phyloP scores from a whole-genome alignment of 2,329 filamentous ascomycete genomes.

The Arthrobotrys pseudoclavata region DNA sequence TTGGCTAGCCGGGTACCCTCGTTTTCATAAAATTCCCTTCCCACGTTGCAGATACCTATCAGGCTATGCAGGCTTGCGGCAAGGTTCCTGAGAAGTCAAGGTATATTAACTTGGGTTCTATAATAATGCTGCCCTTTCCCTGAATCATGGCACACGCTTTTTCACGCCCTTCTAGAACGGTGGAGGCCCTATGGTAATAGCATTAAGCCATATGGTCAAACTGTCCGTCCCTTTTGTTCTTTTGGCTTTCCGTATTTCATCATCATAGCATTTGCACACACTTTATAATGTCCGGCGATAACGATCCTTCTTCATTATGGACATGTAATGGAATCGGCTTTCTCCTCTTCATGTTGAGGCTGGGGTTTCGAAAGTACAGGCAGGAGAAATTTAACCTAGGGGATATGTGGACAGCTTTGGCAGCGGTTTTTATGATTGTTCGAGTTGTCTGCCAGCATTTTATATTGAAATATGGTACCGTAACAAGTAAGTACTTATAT shows the following conservation, averaged over 20 bases:
- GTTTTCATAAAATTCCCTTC: conserved; percentile 25
- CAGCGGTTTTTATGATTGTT: conserved; percentile 44
- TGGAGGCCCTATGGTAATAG: too few species aligned
- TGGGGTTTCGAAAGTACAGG: conserved; percentile 45
- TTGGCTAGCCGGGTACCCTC: conserved; percentile 4
- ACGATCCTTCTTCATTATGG: conserved; percentile 40
- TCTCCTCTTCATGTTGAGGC: conserved; percentile 10
- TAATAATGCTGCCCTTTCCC: conserved; percentile 32
- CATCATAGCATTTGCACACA: background rate
- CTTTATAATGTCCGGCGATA: conserved; percentile 35
- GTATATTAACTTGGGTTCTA: conserved; percentile 26
- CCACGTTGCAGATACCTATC: conserved; percentile 33
- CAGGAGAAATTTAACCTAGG: conserved; percentile 43
- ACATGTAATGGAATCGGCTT: conserved; percentile 38
- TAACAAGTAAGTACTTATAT: conserved; percentile 34
- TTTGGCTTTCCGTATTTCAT: conserved; percentile 3
- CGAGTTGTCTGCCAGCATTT: conserved; percentile 44
- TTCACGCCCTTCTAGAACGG: background rate
- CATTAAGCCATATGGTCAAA: too few species aligned
- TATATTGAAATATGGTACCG: conserved; percentile 46
- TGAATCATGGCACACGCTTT: conserved; percentile 6
- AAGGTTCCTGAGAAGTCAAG: conserved; percentile 18
- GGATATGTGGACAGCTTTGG: conserved; percentile 45
- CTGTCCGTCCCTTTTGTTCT: background rate
- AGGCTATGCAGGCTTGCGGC: conserved; percentile 26